A percentile compares a stretch with the other conserved stretches of the same genome.
phyloP scores from a whole-genome alignment of 257 asterid genomes.

The Solanum dulcamara region DNA sequence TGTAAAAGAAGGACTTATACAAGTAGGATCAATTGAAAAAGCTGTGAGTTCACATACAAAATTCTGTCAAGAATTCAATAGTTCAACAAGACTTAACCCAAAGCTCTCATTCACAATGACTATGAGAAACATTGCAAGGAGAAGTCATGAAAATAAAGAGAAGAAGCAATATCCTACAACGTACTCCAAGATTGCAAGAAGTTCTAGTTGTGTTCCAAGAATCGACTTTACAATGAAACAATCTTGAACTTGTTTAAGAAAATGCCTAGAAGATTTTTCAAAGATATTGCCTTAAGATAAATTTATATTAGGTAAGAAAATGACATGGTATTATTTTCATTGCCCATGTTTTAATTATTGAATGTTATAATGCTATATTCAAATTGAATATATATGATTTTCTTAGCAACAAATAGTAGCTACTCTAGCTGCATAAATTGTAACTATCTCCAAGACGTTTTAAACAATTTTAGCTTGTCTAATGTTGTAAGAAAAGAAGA shows the following conservation, averaged over 20 bases:
- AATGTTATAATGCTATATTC: background rate
- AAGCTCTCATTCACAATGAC: conserved; percentile 72
- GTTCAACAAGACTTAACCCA: conserved; percentile 64
- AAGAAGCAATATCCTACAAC: conserved; percentile 2
- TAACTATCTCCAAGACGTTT: background rate
- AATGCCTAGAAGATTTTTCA: background rate
- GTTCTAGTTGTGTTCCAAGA: conserved; percentile 67
- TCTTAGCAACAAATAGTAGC: too few relatives aligned
- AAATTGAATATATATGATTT: background rate
- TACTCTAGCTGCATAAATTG: background rate
- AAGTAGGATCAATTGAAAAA: conserved; percentile 28
- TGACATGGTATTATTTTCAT: background rate
- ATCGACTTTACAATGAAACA: background rate
- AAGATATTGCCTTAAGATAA: background rate
- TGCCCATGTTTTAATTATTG: background rate
- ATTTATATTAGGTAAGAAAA: background rate
- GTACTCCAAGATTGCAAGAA: conserved; percentile 48
- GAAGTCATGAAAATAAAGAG: conserved; percentile 46
- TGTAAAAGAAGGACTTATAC: conserved; percentile 60
- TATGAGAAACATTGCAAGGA: conserved; percentile 62
- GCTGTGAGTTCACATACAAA: conserved; percentile 61
- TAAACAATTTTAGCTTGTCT: background rate
- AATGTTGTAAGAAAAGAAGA: background rate
- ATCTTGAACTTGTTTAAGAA: background rate
- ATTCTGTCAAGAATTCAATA: conserved; percentile 59